phyloP scores from a whole-genome alignment of 371 early-diverging fungal species.

The Phascolomyces articulosus region DNA sequence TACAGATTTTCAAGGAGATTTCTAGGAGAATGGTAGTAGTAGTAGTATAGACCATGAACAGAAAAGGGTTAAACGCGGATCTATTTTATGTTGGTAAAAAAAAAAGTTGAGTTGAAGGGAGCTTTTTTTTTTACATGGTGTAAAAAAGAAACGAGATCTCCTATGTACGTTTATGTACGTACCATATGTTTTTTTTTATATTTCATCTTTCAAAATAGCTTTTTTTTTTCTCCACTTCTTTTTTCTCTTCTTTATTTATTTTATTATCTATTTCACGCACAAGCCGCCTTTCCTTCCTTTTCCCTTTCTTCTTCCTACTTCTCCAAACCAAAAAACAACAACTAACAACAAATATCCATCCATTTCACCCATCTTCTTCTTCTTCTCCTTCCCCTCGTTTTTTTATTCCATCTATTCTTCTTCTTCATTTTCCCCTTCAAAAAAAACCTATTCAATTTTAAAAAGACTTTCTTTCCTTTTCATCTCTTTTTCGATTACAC shows the following conservation, averaged over 20 bases:
- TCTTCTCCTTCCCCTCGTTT: slow-evolving; percentile 6
- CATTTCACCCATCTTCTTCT: not conserved
- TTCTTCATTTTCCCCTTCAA: slow-evolving; percentile 10
- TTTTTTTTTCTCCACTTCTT: not conserved
- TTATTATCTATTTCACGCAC: slow-evolving; percentile 1
- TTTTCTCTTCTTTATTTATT: not conserved
- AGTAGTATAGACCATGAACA: not conserved
- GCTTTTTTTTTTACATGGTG: no score
- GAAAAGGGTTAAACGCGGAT: not conserved
- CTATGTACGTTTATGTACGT: slow-evolving; percentile 11
- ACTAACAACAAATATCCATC: no score
- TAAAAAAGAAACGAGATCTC: slow-evolving; percentile 3
- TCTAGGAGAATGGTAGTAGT: not conserved
- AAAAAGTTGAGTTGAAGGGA: no score
- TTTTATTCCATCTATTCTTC: slow-evolving; percentile 7
- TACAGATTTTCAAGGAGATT: slow-evolving; percentile 3
- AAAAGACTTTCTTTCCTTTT: not conserved
- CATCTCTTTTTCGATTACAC: not conserved
- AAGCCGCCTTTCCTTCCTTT: slow-evolving; percentile 13
- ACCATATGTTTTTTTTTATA: slow-evolving; percentile 2
- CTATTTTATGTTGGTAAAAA: not conserved
- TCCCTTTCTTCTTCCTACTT: not conserved
- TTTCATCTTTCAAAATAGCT: not conserved
- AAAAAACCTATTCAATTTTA: no score
- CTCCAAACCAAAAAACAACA: no score